A percentile compares a stretch with the other conserved stretches of the same genome.
These are phyloP conservation scores for Rhizopogon parksii DNA, from an alignment of 1,284 basidiomycete genomes.

Conservation along the genomic window DNA sequence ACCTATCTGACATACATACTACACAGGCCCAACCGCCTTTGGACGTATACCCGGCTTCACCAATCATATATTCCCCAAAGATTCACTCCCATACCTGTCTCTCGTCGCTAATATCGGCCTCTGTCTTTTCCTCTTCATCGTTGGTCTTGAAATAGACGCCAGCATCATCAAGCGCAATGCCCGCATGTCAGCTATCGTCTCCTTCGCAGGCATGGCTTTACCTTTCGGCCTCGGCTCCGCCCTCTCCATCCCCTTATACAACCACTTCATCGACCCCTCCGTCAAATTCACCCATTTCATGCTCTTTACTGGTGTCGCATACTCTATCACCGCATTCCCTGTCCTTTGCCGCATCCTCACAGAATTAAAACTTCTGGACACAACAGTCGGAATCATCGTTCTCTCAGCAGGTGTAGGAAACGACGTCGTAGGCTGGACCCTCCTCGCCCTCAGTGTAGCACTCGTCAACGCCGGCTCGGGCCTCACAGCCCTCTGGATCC, in stretches of 20 bases:
- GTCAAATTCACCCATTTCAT: conserved; percentile 81
- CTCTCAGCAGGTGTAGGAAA: conserved; percentile 90
- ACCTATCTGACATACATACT: neutral
- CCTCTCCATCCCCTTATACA: conserved; percentile 77
- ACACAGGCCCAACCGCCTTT: conserved; percentile 52
- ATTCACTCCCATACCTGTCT: conserved; percentile 67
- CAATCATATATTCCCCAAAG: conserved; percentile 65
- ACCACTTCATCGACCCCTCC: conserved; percentile 55
- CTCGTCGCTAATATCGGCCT: conserved; percentile 86
- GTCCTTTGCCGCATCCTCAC: conserved; percentile 89
- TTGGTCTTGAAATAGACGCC: conserved; percentile 85
- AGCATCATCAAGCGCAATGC: conserved; percentile 74
- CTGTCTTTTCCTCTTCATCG: conserved; percentile 83
- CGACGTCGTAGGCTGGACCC: conserved; percentile 73
- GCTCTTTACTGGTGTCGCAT: conserved; percentile 85
- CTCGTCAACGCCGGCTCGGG: conserved; percentile 79
- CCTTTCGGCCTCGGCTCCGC: conserved; percentile 85
- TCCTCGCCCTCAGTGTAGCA: conserved; percentile 80
- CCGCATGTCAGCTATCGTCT: conserved; percentile 55
- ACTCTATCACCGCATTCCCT: conserved; percentile 88
- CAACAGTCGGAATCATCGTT: conserved; percentile 79
- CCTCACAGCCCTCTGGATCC: conserved; percentile 75
- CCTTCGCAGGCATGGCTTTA: conserved; percentile 61
- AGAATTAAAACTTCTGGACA: conserved; percentile 75
- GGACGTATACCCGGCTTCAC: conserved; percentile 29